Evolutionary conservation across 345 rosid species (phyloP).

Genomic region (Syzygium aqueum): DNA sequence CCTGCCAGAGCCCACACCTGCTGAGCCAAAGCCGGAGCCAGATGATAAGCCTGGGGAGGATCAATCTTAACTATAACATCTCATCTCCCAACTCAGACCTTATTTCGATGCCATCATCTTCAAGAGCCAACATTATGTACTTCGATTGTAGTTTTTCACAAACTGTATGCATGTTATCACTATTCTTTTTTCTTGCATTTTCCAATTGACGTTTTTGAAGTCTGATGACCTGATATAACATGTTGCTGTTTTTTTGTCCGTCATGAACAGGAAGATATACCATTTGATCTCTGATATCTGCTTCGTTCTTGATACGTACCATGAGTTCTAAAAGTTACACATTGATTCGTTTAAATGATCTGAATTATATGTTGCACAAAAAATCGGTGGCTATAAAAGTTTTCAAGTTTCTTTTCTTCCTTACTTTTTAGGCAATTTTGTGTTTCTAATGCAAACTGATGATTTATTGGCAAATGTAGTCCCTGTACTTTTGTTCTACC

Average conservation of each 20-base stretch:
- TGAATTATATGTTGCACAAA: background rate
- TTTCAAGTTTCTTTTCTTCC: background rate
- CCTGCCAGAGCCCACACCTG: slow-evolving; percentile 3
- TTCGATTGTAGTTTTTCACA: background rate
- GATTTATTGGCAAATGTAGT: background rate
- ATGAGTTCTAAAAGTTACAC: background rate
- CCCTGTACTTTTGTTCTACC: background rate
- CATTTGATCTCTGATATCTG: background rate
- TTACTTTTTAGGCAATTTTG: background rate
- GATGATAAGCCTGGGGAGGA: background rate
- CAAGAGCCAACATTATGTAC: background rate
- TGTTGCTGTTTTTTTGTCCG: background rate
- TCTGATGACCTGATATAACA: background rate
- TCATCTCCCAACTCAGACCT: background rate
- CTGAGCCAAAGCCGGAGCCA: background rate
- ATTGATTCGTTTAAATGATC: background rate
- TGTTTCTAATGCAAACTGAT: background rate
- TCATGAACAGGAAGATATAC: background rate
- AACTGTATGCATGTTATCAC: background rate
- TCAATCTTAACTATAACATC: background rate
- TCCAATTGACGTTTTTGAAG: background rate
- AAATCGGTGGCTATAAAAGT: background rate
- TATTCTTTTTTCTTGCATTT: background rate
- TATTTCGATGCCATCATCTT: background rate
- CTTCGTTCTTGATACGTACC: background rate